Conservation (phyloP, 805 yeast genomes). For the Starmerella roubikii region DNA sequence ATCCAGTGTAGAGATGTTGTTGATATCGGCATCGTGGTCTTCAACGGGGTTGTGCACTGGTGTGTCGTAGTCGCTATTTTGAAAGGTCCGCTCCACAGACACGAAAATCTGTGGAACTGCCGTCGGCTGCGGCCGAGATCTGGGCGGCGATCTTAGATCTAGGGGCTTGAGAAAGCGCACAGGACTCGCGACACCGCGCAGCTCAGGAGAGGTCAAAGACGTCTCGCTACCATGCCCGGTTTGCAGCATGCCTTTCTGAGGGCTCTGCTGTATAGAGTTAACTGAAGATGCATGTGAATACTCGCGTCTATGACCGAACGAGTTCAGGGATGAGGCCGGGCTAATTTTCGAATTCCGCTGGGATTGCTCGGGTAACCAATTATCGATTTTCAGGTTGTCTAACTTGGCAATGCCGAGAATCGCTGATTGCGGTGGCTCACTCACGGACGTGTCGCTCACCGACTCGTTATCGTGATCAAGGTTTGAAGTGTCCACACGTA, state of each 20-base stretch:
- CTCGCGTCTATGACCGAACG: neutral
- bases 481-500: slow-evolving; percentile 14
- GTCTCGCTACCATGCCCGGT: neutral
- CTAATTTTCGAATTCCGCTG: neutral
- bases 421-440: slow-evolving; percentile 12
- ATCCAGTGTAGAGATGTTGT: no score
- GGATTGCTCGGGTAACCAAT: slow-evolving; percentile 11
- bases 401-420: slow-evolving; percentile 13
- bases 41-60: neutral
- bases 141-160: neutral
- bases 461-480: slow-evolving; percentile 1
- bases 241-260: neutral
- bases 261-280: neutral
- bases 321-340: neutral
- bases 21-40: no score
- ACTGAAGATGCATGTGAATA: neutral
- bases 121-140: neutral
- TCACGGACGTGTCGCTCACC: neutral
- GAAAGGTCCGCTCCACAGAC: slow-evolving; percentile 9
- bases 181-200: neutral
- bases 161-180: neutral
- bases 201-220: neutral
- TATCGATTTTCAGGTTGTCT: slow-evolving; percentile 1
- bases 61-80: neutral
- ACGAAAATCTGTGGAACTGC: slow-evolving; percentile 1